Percentiles rank a stretch among this genome's conserved stretches.
Conservation (phyloP, 441 rosid species). For the Pelargonium australe region DNA sequence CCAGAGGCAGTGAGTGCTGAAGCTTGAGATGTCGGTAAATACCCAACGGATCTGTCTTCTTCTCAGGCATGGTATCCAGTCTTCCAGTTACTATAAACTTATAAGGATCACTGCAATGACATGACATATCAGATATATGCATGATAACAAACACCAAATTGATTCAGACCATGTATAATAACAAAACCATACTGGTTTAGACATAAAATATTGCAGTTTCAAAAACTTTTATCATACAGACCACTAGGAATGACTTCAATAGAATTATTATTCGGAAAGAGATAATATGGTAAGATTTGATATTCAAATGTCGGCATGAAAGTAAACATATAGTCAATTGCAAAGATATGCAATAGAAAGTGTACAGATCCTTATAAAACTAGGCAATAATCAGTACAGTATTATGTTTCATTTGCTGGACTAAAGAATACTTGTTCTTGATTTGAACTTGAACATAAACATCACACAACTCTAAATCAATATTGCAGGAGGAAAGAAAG, state of each 20-base stretch:
- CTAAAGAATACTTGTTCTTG: too few species aligned
- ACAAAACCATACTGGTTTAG: too few species aligned
- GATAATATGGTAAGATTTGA: neutral
- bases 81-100: neutral
- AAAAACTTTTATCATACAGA: too few species aligned
- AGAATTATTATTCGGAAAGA: neutral
- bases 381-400: neutral
- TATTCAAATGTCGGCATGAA: neutral
- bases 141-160: neutral
- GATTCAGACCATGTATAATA: too few species aligned
- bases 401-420: neutral
- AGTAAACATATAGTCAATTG: too few species aligned
- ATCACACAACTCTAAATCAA: neutral
- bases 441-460: neutral
- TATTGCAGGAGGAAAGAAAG: neutral
- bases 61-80: neutral
- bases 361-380: too few species aligned
- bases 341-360: too few species aligned
- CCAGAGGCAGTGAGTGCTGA: conserved; percentile 7
- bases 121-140: neutral
- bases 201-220: too few species aligned
- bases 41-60: neutral
- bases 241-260: neutral
- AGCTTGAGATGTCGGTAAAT: conserved; percentile 2
- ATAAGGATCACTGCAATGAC: conserved; percentile 8